Percentiles rank a stretch among this genome's conserved stretches.
Conservation (phyloP, 2,329 filamentous ascomycete species). For the Corynespora cassiicola region DNA sequence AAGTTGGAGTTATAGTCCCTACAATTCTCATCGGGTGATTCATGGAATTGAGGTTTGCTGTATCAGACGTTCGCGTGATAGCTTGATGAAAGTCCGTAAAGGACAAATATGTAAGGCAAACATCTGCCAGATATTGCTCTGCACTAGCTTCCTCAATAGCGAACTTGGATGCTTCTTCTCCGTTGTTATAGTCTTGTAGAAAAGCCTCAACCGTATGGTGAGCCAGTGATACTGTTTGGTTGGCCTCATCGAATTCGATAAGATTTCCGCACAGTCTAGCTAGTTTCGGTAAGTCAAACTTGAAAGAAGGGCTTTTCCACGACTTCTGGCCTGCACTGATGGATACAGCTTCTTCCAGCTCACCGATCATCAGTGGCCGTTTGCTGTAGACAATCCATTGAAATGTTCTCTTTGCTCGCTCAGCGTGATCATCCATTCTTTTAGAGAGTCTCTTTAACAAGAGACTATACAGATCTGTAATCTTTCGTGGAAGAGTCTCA, state of each 20-base stretch:
- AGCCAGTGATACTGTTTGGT: conserved; percentile 16
- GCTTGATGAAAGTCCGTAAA: conserved; percentile 26
- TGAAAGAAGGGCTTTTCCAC: conserved; percentile 16
- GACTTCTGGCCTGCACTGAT: conserved; percentile 18
- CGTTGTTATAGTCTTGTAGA: conserved; percentile 9
- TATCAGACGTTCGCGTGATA: conserved; percentile 18
- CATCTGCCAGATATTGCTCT: conserved; percentile 22
- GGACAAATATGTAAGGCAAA: conserved; percentile 22
- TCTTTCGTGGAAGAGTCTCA: conserved; percentile 15
- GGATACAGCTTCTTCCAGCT: conserved; percentile 24
- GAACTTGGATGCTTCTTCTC: conserved; percentile 9
- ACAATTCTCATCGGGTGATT: conserved; percentile 7
- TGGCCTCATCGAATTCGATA: conserved; percentile 16
- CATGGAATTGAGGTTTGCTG: conserved; percentile 12
- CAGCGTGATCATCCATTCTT: conserved; percentile 5
- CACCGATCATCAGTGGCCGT: conserved; percentile 22
- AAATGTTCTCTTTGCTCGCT: conserved; percentile 21
- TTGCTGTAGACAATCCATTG: conserved; percentile 20
- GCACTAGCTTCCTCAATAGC: conserved; percentile 13
- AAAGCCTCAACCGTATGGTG: conserved; percentile 23
- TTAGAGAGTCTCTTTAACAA: conserved; percentile 14
- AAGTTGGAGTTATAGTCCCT: conserved; percentile 9
- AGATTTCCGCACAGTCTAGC: conserved; percentile 22
- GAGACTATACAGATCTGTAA: conserved; percentile 19
- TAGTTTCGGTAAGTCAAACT: conserved; percentile 15